These are phyloP conservation scores for Xanthoconium separans DNA, from an alignment of 1,284 basidiomycete genomes.

Conservation along the genomic window DNA sequence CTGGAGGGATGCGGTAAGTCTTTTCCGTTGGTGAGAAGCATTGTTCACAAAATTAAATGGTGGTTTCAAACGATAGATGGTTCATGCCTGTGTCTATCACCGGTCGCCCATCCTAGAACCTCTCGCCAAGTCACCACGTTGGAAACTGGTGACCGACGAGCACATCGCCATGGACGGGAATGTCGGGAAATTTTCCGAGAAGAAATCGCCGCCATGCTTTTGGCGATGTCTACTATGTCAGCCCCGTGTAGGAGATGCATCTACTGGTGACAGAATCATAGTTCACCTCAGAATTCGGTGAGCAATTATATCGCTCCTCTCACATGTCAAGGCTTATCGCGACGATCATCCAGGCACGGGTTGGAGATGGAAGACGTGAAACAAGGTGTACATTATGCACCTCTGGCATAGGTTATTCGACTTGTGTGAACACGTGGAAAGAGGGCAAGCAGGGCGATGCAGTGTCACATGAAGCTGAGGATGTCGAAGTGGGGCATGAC, in stretches of 20 bases:
- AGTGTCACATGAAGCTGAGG: too few species aligned
- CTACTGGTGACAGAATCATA: too few species aligned
- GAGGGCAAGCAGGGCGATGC: not conserved
- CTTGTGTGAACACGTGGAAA: conserved; percentile 2
- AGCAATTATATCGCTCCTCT: not conserved
- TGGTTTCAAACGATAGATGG: not conserved
- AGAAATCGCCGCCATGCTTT: too few species aligned
- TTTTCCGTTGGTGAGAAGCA: not conserved
- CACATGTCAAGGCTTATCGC: not conserved
- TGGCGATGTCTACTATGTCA: conserved; percentile 10
- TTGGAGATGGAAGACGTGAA: not conserved
- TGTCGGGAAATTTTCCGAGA: not conserved
- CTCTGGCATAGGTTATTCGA: not conserved
- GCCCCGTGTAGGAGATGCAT: not conserved
- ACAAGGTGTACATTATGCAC: conserved; percentile 6
- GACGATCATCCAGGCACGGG: not conserved
- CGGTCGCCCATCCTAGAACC: not conserved
- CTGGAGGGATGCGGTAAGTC: conserved; percentile 12
- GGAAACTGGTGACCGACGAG: conserved; percentile 3
- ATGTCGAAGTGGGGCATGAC: too few species aligned
- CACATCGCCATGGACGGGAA: not conserved
- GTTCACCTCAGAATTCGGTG: not conserved
- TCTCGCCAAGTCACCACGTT: not conserved
- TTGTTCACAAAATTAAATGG: not conserved
- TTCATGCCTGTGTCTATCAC: not conserved